Conservation (phyloP, 2,329 filamentous ascomycete species). For the Fusarium kyushuense region DNA sequence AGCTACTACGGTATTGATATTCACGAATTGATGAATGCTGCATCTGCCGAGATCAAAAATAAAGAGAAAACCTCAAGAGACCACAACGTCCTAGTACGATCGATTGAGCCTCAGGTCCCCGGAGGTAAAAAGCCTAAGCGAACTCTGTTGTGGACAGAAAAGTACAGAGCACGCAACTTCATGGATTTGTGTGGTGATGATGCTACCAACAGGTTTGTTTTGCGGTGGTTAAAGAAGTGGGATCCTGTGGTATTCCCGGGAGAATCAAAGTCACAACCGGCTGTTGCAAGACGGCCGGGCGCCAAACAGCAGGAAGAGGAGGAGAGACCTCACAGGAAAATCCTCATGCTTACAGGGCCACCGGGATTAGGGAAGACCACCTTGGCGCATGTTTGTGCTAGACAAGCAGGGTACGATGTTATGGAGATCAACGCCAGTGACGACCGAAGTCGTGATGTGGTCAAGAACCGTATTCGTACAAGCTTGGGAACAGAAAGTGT, state of each 20-base stretch:
- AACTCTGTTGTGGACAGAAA: slow-evolving; percentile 91
- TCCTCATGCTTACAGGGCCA: slow-evolving; percentile 89
- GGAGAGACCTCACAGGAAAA: slow-evolving; percentile 85
- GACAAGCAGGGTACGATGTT: slow-evolving; percentile 94
- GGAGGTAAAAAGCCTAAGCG: slow-evolving; percentile 58
- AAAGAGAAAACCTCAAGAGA: slow-evolving; percentile 42
- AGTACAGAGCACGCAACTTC: slow-evolving; percentile 92
- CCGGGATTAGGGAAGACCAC: slow-evolving; percentile 97
- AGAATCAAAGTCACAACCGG: slow-evolving; percentile 69
- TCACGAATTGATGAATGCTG: slow-evolving; percentile 81
- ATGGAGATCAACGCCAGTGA: slow-evolving; percentile 98
- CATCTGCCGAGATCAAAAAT: slow-evolving; percentile 68
- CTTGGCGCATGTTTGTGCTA: slow-evolving; percentile 93
- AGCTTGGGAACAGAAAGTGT: slow-evolving; percentile 95
- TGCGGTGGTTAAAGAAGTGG: slow-evolving; percentile 96
- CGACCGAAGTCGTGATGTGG: slow-evolving; percentile 88
- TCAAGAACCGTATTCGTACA: slow-evolving; percentile 90
- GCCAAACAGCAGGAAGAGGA: slow-evolving; percentile 64
- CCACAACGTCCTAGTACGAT: slow-evolving; percentile 55
- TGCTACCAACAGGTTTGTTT: slow-evolving; percentile 87
- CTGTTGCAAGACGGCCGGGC: slow-evolving; percentile 58
- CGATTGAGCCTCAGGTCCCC: slow-evolving; percentile 55
- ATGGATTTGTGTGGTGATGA: slow-evolving; percentile 96
- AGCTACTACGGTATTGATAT: slow-evolving; percentile 95
- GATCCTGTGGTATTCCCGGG: slow-evolving; percentile 92